Percentiles rank a stretch among this genome's conserved stretches.
These are phyloP conservation scores for Circinella minor DNA, from an alignment of 371 early-diverging fungal genomes.

Conservation along the genomic window DNA sequence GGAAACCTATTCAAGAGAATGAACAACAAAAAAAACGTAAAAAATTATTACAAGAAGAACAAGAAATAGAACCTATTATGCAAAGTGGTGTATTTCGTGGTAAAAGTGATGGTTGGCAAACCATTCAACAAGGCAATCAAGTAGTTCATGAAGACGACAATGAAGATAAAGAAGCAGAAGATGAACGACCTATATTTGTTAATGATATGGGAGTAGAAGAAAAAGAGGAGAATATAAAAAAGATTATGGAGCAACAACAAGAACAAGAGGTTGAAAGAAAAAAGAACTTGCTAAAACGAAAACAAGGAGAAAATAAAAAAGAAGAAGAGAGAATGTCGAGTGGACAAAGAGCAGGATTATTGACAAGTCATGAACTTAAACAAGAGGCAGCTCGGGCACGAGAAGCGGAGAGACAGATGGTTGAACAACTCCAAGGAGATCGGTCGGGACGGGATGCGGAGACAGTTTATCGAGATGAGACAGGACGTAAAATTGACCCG, in stretches of 20 bases:
- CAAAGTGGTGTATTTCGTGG: conserved; percentile 38
- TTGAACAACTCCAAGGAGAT: conserved; percentile 36
- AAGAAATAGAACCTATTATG: conserved; percentile 18
- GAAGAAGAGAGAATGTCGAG: conserved; percentile 52
- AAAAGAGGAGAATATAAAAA: conserved; percentile 1
- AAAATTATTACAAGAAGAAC: conserved; percentile 10
- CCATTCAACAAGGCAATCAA: conserved; percentile 48
- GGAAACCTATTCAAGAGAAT: conserved; percentile 38
- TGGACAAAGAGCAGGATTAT: conserved; percentile 61
- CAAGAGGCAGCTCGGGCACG: conserved; percentile 54
- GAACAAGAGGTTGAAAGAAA: conserved; percentile 3
- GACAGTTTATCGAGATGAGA: conserved; percentile 79
- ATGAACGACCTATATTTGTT: conserved; percentile 55
- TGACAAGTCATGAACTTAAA: conserved; percentile 54
- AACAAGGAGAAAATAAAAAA: conserved; percentile 1
- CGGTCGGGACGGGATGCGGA: conserved; percentile 58
- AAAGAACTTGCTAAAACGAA: background rate
- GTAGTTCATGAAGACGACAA: conserved; percentile 31
- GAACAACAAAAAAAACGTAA: conserved; percentile 22
- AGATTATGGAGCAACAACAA: background rate
- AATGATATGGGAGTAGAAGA: conserved; percentile 25
- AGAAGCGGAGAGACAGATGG: conserved; percentile 33
- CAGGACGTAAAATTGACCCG: conserved; percentile 75
- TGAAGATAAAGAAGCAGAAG: conserved; percentile 55
- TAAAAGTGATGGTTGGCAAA: conserved; percentile 49